These are phyloP conservation scores for Lactifluus subvellereus DNA, from an alignment of 768 basidiomycete species.

Conservation along the genomic window DNA sequence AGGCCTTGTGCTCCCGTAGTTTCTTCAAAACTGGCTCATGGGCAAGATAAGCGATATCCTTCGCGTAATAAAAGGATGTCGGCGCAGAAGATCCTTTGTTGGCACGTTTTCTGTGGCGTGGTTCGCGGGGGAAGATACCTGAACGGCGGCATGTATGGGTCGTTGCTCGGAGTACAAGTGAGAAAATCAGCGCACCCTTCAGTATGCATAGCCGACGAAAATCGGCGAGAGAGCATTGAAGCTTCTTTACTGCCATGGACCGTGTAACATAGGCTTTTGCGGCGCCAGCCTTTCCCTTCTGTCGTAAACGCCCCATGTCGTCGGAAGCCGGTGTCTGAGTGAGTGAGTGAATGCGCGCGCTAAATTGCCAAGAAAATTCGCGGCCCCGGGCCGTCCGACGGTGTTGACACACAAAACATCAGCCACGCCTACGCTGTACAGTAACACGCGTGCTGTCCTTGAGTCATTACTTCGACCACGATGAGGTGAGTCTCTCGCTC, in stretches of 20 bases:
- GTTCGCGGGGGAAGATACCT: constrained; percentile 99
- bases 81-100: constrained; percentile 98
- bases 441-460: not conserved
- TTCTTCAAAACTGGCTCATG: constrained; percentile 95
- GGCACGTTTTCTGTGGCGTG: constrained; percentile 82
- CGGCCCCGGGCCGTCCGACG: not conserved
- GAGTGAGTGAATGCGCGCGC: not conserved
- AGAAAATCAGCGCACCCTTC: constrained; percentile 58
- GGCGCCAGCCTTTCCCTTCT: constrained; percentile 87
- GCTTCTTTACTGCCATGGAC: constrained; percentile 85
- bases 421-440: not conserved
- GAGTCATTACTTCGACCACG: not conserved
- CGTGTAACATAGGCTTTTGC: constrained; percentile 90
- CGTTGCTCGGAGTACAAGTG: too few species aligned
- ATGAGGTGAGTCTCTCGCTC: constrained; percentile 21
- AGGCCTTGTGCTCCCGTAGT: constrained; percentile 94
- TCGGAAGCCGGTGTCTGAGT: not conserved
- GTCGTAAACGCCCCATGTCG: constrained; percentile 67
- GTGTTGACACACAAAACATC: not conserved
- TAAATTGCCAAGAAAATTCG: not conserved
- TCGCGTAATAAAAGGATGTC: constrained; percentile 96
- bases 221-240: constrained; percentile 95
- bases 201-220: constrained; percentile 95
- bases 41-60: constrained; percentile 94
- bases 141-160: constrained; percentile 17